Conservation (phyloP, 2,329 filamentous ascomycete species). For the Amauroascus verrucosus region DNA sequence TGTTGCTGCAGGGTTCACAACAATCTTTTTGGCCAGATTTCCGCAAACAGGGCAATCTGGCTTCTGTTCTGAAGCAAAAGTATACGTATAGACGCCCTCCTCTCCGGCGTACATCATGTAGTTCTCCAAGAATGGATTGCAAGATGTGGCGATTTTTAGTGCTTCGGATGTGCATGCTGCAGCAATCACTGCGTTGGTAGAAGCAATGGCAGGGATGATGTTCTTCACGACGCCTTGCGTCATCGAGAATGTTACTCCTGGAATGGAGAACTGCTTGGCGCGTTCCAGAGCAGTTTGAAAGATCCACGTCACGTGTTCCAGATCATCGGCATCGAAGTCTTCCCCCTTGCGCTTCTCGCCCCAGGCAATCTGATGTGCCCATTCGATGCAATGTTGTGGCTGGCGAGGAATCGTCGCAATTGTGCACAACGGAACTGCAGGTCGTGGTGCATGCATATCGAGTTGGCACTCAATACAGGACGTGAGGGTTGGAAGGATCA, state of each 20-base stretch:
- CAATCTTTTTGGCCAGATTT: conserved; percentile 63
- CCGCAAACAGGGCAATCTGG: conserved; percentile 92
- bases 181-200: conserved; percentile 92
- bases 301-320: conserved; percentile 95
- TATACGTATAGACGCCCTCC: conserved; percentile 92
- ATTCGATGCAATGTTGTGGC: conserved; percentile 96
- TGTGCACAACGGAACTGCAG: conserved; percentile 93
- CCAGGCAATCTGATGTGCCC: conserved; percentile 98
- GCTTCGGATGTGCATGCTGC: conserved; percentile 95
- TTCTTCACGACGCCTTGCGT: conserved; percentile 98
- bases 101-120: conserved; percentile 99
- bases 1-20: conserved; percentile 59
- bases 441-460: conserved; percentile 95
- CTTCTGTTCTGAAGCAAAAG: conserved; percentile 90
- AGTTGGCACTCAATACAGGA: conserved; percentile 97
- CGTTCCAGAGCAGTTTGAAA: conserved; percentile 74
- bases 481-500: conserved; percentile 83
- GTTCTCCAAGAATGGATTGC: conserved; percentile 74
- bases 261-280: conserved; percentile 78
- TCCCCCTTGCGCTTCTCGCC: conserved; percentile 75
- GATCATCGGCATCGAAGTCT: conserved; percentile 85
- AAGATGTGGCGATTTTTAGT: conserved; percentile 78
- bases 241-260: conserved; percentile 86
- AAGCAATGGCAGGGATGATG: conserved; percentile 96
- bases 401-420: conserved; percentile 93